Percentiles rank a stretch among this genome's conserved stretches.
Conservation (phyloP, 139 green algal species). For the Chlorella sp. region DNA sequence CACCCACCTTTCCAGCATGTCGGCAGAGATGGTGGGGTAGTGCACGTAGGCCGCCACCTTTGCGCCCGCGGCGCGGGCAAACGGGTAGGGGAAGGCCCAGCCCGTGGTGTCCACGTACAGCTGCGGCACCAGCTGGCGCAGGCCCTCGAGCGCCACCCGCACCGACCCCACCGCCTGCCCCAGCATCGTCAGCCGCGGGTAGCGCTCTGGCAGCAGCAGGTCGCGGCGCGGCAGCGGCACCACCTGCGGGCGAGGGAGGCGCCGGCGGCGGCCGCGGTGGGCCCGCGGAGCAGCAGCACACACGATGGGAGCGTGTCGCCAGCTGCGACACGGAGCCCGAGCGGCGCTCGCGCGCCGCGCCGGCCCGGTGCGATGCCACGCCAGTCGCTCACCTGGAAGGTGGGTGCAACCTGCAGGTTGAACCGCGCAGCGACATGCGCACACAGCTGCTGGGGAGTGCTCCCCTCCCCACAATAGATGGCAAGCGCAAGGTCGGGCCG, state of each 20-base stretch:
- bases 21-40: slow-evolving; percentile 90
- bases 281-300: neutral
- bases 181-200: slow-evolving; percentile 87
- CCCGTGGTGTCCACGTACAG: slow-evolving; percentile 93
- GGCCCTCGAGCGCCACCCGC: slow-evolving; percentile 67
- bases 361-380: neutral
- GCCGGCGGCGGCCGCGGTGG: neutral
- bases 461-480: slow-evolving; percentile 71
- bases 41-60: slow-evolving; percentile 87
- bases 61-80: slow-evolving; percentile 66
- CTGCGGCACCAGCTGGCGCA: slow-evolving; percentile 69
- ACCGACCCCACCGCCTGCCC: slow-evolving; percentile 77
- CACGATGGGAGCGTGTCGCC: neutral
- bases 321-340: too few relatives aligned
- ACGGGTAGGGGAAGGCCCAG: slow-evolving; percentile 91
- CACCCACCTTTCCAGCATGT: slow-evolving; percentile 89
- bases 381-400: slow-evolving; percentile 47
- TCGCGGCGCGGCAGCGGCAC: slow-evolving; percentile 55
- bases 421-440: slow-evolving; percentile 63
- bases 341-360: too few relatives aligned
- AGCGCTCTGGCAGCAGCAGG: slow-evolving; percentile 64
- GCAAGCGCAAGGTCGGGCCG: slow-evolving; percentile 45
- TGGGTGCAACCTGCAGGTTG: slow-evolving; percentile 54
- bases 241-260: slow-evolving; percentile 48
- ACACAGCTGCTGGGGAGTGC: slow-evolving; percentile 48